Evolutionary conservation across 2,329 filamentous ascomycete genomes (phyloP), one percentile per base, ranked within the genome.

Genomic region (Cryphonectria radicalis): DNA sequence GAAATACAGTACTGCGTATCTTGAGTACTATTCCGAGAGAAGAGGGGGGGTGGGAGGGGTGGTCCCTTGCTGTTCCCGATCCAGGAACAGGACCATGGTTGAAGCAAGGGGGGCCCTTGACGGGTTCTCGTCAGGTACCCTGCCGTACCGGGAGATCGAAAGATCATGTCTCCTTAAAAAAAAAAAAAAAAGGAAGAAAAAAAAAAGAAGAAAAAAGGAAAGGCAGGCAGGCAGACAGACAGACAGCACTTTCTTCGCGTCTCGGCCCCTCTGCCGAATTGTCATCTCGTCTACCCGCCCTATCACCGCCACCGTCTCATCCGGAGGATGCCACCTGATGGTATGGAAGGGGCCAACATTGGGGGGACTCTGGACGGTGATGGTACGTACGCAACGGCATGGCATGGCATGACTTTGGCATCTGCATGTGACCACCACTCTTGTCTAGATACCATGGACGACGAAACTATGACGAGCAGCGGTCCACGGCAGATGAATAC

Each of bases 21-120:
- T 17, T 32, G n/a, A 22, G 62, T 46, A 64, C 42, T 32, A 10
- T 40, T 46, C 25, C 25, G 25, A 17, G 22, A 59, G 22, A 25
- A 13, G 62, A 4, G 17, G 62, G 35, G 25, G 10, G 50, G 53
- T 13, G 13, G 8, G 3, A 6, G n/a, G 7, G 50, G 53, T 40
- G 11, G 37, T 40, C 14, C 25, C 25, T 63, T 40, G 60, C 60
- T 63, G 60, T 35, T 4, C 60, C 14, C 35, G 60, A 69, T 69
- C 59, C 67, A 69, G 67, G 67, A 69, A 69, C 67, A 43, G 42
- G 55, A 37, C 67, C 67, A 63, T 50, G 35, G 35, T 60, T 50
- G 14, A 22, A 28, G 28, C 59, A 37, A 53, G 66, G 35, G 66
- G 40, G 2, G 28, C 35, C 40, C 66, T 19, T 50, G 40, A 37